Evolutionary conservation across 2,329 filamentous ascomycete genomes (phyloP).

Genomic region (Fusarium sp.): DNA sequence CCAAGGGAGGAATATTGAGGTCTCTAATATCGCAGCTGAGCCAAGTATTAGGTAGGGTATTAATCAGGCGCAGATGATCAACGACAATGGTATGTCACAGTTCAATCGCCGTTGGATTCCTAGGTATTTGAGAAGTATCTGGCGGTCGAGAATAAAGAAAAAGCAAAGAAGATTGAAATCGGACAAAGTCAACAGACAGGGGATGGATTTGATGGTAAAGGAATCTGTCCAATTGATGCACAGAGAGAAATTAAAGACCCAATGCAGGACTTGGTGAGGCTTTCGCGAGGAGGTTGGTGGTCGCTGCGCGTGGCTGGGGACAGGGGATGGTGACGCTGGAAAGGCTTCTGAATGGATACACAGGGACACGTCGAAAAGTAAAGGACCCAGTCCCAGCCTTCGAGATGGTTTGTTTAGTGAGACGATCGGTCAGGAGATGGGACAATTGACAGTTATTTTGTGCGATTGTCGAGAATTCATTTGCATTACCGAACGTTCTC

Average conservation of each 20-base stretch:
- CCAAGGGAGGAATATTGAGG: conserved; percentile 17
- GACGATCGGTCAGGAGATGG: conserved; percentile 18
- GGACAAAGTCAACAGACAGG: conserved; percentile 15
- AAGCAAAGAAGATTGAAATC: conserved; percentile 13
- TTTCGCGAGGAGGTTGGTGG: conserved; percentile 38
- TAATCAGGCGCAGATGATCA: not conserved
- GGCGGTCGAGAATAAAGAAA: not conserved
- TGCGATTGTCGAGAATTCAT: not conserved
- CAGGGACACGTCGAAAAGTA: conserved; percentile 24
- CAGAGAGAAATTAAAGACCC: conserved; percentile 19
- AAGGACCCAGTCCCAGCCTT: conserved; percentile 23
- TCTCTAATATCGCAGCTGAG: not conserved
- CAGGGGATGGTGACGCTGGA: conserved; percentile 29
- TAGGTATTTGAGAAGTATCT: not conserved
- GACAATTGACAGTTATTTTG: not conserved
- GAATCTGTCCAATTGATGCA: conserved; percentile 25
- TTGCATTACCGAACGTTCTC: not conserved
- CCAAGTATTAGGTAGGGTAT: conserved; percentile 3
- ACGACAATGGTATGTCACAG: not conserved
- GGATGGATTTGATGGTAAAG: conserved; percentile 1
- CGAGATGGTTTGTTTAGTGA: conserved; percentile 10
- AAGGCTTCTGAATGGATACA: conserved; percentile 34
- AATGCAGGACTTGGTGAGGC: conserved; percentile 32
- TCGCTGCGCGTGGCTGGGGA: conserved; percentile 36
- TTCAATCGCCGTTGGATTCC: not conserved